Percentiles rank a stretch among this genome's conserved stretches.
These are phyloP conservation scores for Medicago ruthenica DNA, from an alignment of 306 rosid genomes.

Conservation along the genomic window DNA sequence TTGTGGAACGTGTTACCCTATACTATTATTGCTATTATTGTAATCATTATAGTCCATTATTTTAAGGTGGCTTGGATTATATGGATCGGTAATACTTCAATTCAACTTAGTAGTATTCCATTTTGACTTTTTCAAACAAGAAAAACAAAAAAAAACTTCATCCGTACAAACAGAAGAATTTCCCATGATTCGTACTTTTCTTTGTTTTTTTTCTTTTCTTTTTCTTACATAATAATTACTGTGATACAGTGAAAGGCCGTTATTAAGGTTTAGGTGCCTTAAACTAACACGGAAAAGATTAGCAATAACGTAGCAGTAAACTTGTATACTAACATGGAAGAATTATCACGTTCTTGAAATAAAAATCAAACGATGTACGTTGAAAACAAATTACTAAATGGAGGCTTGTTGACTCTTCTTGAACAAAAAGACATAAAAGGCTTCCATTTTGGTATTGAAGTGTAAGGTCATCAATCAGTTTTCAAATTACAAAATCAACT, in stretches of 20 bases:
- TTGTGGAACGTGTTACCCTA: constrained; percentile 32
- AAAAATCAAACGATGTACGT: background rate
- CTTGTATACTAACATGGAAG: too few species aligned
- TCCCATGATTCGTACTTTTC: too few species aligned
- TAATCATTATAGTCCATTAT: background rate
- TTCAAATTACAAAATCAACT: constrained; percentile 22
- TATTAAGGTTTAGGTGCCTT: too few species aligned
- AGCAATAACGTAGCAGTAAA: too few species aligned
- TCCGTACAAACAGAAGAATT: too few species aligned
- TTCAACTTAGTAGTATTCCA: background rate
- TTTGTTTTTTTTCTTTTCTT: background rate
- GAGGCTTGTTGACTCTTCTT: constrained; percentile 40
- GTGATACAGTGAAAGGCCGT: background rate
- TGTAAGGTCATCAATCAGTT: background rate
- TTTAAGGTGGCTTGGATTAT: background rate
- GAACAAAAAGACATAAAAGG: background rate
- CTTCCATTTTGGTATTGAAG: background rate
- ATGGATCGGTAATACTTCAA: background rate
- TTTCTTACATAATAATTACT: background rate
- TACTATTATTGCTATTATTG: background rate
- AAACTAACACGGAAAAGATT: too few species aligned
- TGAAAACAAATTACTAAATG: constrained; percentile 1
- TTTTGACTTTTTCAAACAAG: background rate
- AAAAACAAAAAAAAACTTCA: background rate
- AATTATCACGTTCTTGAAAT: too few species aligned